Evolutionary conservation across 768 basidiomycete species (phyloP).

Genomic region (Leucosporidium scottii): DNA sequence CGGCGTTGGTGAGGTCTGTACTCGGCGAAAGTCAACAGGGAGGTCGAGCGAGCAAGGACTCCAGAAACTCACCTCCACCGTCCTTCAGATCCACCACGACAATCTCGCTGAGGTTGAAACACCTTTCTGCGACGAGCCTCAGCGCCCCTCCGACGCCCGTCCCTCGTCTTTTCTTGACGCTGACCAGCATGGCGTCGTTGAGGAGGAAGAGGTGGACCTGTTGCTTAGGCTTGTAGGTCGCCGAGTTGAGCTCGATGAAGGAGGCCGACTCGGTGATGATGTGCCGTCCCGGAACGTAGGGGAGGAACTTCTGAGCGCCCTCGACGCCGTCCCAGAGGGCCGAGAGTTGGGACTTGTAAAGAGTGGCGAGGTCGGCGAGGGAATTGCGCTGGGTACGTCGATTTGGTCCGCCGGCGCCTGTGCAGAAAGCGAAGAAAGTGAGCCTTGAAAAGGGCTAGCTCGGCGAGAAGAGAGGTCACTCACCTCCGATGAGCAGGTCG

Average conservation of each 20-base stretch:
- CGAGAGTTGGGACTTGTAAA: constrained; percentile 93
- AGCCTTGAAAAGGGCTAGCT: neutral
- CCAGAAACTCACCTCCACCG: constrained; percentile 60
- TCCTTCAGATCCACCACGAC: constrained; percentile 94
- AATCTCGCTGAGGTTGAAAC: constrained; percentile 90
- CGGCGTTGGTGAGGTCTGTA: constrained; percentile 78
- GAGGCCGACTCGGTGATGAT: constrained; percentile 78
- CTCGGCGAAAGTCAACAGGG: constrained; percentile 12
- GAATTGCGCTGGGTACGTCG: constrained; percentile 71
- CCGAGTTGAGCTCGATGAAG: constrained; percentile 76
- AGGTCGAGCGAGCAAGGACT: neutral
- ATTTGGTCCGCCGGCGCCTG: constrained; percentile 46
- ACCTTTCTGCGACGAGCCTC: constrained; percentile 83
- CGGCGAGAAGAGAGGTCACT: constrained; percentile 1
- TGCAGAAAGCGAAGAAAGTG: neutral
- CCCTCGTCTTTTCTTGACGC: constrained; percentile 57
- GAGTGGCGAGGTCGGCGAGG: constrained; percentile 84
- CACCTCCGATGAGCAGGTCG: constrained; percentile 51
- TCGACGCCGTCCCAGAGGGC: constrained; percentile 81
- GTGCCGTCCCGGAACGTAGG: constrained; percentile 82
- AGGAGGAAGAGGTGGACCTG: constrained; percentile 82
- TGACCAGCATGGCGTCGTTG: constrained; percentile 84
- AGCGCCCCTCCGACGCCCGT: constrained; percentile 56
- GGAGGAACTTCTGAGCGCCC: constrained; percentile 90
- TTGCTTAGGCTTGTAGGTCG: constrained; percentile 87